Percentiles rank a stretch among this genome's conserved stretches.
These are phyloP conservation scores for Mycena pura DNA, from an alignment of 768 basidiomycete genomes.

Conservation along the genomic window DNA sequence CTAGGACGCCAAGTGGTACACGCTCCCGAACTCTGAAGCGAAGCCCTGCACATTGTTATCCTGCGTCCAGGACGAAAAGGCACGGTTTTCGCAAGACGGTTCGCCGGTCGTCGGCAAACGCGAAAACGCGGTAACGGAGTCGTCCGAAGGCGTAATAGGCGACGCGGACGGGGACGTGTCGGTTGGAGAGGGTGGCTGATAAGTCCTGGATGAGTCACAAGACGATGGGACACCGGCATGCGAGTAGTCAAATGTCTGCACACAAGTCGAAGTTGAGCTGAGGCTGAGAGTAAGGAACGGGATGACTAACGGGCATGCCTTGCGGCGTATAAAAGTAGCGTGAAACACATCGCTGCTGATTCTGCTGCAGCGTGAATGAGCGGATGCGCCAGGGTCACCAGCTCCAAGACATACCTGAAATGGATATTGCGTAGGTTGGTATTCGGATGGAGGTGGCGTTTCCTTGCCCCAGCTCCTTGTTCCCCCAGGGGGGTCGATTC, in stretches of 20 bases:
- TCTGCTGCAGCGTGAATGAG: neutral
- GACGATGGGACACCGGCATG: neutral
- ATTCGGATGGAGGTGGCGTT: neutral
- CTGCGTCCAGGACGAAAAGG: neutral
- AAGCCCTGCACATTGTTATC: neutral
- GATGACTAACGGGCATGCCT: neutral
- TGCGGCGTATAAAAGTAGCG: neutral
- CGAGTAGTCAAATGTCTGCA: neutral
- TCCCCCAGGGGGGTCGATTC: constrained; percentile 11
- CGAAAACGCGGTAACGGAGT: neutral
- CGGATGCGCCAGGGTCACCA: neutral
- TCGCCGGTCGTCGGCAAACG: no score
- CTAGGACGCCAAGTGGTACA: neutral
- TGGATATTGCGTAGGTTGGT: neutral
- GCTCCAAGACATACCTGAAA: neutral
- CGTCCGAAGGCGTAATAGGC: neutral
- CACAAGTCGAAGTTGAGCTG: neutral
- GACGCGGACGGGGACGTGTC: neutral
- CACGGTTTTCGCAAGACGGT: neutral
- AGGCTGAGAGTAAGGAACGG: neutral
- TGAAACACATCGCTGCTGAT: neutral
- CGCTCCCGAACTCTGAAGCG: neutral
- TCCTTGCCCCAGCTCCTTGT: constrained; percentile 10
- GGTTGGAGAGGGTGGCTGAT: neutral
- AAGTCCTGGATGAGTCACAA: neutral